Percentiles rank a stretch among this genome's conserved stretches.
Evolutionary conservation across 2,329 filamentous ascomycete species (phyloP).

Genomic region (Fusarium sp.): DNA sequence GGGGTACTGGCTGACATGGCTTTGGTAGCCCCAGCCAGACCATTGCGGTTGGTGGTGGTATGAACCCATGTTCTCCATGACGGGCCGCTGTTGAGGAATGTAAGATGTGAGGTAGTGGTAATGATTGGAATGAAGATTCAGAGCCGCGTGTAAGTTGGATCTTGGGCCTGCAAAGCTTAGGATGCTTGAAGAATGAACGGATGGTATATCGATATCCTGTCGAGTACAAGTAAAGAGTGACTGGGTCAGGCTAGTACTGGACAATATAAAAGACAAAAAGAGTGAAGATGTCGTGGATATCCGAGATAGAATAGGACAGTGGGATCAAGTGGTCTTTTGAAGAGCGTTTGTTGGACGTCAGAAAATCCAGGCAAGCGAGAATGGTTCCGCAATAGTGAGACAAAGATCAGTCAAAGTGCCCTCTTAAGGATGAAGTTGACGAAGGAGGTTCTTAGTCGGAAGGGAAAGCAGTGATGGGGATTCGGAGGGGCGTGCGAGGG

Average conservation of each 20-base stretch:
- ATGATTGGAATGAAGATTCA: slow-evolving; percentile 37
- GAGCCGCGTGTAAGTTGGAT: slow-evolving; percentile 22
- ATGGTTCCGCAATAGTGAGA: slow-evolving; percentile 51
- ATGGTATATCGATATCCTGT: slow-evolving; percentile 22
- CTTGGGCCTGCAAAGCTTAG: slow-evolving; percentile 10
- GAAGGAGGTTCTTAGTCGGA: slow-evolving; percentile 51
- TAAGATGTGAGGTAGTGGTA: slow-evolving; percentile 21
- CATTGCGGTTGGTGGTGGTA: slow-evolving; percentile 54
- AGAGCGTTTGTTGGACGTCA: slow-evolving; percentile 35
- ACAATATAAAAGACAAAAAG: slow-evolving; percentile 36
- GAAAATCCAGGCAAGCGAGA: slow-evolving; percentile 49
- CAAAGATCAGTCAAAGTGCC: slow-evolving; percentile 50
- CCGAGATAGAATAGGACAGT: slow-evolving; percentile 22
- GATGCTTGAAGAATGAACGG: slow-evolving; percentile 27
- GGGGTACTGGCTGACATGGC: slow-evolving; percentile 47
- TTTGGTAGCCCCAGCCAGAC: slow-evolving; percentile 53
- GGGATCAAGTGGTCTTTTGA: slow-evolving; percentile 49
- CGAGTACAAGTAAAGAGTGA: slow-evolving; percentile 41
- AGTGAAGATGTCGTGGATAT: slow-evolving; percentile 40
- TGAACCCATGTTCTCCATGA: slow-evolving; percentile 51
- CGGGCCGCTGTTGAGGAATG: slow-evolving; percentile 31
- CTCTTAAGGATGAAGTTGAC: slow-evolving; percentile 51
- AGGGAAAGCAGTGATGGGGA: slow-evolving; percentile 45
- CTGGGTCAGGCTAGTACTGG: slow-evolving; percentile 31
- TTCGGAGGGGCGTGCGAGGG: slow-evolving; percentile 52